Base-by-base conservation (phyloP, 352 stramenopile species). In the Globisporangium orthogonon region DNA sequence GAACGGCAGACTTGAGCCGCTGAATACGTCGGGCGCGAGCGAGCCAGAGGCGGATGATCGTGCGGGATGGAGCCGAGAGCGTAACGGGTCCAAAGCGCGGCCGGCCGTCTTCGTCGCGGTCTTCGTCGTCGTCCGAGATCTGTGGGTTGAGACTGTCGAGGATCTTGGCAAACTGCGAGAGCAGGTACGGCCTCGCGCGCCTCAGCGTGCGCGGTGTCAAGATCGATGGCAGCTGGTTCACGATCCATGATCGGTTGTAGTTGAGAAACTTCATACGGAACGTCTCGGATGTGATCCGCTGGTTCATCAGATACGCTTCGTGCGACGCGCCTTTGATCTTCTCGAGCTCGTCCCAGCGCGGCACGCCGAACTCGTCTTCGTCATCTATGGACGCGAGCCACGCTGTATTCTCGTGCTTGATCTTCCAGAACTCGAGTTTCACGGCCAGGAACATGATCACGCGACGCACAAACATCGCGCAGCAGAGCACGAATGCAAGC, bases 211-310 rank as follows among this genome's bases (percentile, higher is more conserved):
- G 81, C 11, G 96, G 96, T 41, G 95, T 99, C 0, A 99, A 71
- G 54, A 99, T 97, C 35, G 86, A 93, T 13, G 96, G 96, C 14
- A 99, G 75, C 56, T 98, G 91, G 23, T 83, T 77, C n/a, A 98
- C 87, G 46, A 99, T 82, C 96, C 96, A 99, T n/a, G 88, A 83
- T 4, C 94, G 80, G 60, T 99, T 99, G 80, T 99, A 98, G 65
- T 97, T 91, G 18, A 99, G 78, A 67, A 99, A 99, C 65, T 98
- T 98, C 74, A 95, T 97, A 14, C 96, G 87, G 68, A 99, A 99
- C 5, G 94, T 98, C 57, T 99, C 96, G 15, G 78, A 95, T 23
- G 94, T 97, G 61, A 99, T 97, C 14, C 89, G 79, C 70, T 98
- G 91, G 69, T 99, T 98, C 92, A 99, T 98, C 62, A 98, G 60